A percentile compares a stretch with the other conserved stretches of the same genome.
Conservation (phyloP, 805 yeast genomes). For the Cyberlindnera saturnus region DNA sequence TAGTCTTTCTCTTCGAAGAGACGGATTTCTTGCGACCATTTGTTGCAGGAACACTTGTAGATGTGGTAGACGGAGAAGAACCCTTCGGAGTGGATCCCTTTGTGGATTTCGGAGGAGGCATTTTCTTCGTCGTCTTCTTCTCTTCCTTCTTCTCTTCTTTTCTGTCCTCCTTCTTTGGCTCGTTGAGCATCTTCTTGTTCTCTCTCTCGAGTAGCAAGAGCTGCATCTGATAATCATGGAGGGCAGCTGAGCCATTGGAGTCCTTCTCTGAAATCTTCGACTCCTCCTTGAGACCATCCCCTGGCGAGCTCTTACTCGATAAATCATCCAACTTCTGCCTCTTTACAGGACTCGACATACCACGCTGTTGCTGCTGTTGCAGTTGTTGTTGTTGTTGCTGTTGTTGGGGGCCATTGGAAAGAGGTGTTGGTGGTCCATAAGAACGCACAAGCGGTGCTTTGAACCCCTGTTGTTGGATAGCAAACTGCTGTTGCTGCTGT, state of each 20-base stretch:
- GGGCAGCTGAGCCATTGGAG: slow-evolving; percentile 33
- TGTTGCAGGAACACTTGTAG: slow-evolving; percentile 10
- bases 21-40: slow-evolving; percentile 19
- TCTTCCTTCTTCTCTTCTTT: slow-evolving; percentile 2
- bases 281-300: neutral
- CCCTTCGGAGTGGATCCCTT: slow-evolving; percentile 17
- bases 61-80: slow-evolving; percentile 2
- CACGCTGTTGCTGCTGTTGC: slow-evolving; percentile 4
- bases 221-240: slow-evolving; percentile 80
- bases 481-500: slow-evolving; percentile 34
- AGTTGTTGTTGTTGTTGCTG: slow-evolving; percentile 2
- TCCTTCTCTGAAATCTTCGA: neutral
- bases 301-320: slow-evolving; percentile 1
- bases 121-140: slow-evolving; percentile 8
- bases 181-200: slow-evolving; percentile 61
- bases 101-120: slow-evolving; percentile 23
- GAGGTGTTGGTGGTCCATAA: slow-evolving; percentile 1
- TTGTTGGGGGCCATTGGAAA: neutral
- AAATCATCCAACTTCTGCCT: slow-evolving; percentile 17
- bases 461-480: slow-evolving; percentile 4
- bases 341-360: slow-evolving; percentile 16
- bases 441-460: slow-evolving; percentile 6
- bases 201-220: slow-evolving; percentile 69
- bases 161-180: slow-evolving; percentile 32
- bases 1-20: slow-evolving; percentile 12